Percentiles rank a stretch among this genome's conserved stretches.
These are phyloP conservation scores for Artemisia tridentata DNA, from an alignment of 129 eudicot species.

Conservation along the genomic window DNA sequence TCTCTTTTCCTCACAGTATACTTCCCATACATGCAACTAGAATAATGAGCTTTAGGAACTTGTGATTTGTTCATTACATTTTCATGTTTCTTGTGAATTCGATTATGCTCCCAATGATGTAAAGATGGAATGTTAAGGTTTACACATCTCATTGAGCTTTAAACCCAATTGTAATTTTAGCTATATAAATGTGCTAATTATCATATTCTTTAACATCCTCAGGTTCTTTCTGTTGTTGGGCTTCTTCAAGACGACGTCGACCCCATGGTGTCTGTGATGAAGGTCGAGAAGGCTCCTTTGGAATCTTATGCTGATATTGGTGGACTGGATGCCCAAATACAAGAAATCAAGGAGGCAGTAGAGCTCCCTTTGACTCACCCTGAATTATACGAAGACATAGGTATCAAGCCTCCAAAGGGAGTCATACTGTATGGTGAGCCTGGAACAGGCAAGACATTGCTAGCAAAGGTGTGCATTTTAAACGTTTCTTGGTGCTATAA, in stretches of 20 bases:
- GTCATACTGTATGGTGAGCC: constrained; percentile 98
- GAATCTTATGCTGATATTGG: constrained; percentile 99
- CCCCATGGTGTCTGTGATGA: constrained; percentile 99
- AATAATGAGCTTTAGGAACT: not conserved
- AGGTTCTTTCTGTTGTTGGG: constrained; percentile 99
- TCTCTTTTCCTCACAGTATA: not conserved
- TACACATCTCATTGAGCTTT: not conserved
- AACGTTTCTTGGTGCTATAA: not conserved
- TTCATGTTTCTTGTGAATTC: not conserved
- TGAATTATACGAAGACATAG: constrained; percentile 92
- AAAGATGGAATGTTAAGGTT: not conserved
- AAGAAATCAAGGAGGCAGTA: constrained; percentile 97
- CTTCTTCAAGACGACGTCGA: constrained; percentile 97
- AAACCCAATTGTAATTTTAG: not conserved
- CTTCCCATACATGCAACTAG: not conserved
- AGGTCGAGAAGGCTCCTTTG: constrained; percentile 96
- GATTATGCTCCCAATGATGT: no score
- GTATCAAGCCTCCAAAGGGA: constrained; percentile 97
- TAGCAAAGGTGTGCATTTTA: constrained; percentile 74
- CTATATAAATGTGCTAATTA: constrained; percentile 10
- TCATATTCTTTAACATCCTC: not conserved
- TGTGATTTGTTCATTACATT: not conserved
- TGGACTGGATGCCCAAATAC: constrained; percentile 94
- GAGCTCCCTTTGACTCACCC: constrained; percentile 98
- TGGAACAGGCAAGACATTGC: constrained; percentile 95